Conservation (phyloP, 2,329 filamentous ascomycete species). For the Aspergillus calidoustus region DNA sequence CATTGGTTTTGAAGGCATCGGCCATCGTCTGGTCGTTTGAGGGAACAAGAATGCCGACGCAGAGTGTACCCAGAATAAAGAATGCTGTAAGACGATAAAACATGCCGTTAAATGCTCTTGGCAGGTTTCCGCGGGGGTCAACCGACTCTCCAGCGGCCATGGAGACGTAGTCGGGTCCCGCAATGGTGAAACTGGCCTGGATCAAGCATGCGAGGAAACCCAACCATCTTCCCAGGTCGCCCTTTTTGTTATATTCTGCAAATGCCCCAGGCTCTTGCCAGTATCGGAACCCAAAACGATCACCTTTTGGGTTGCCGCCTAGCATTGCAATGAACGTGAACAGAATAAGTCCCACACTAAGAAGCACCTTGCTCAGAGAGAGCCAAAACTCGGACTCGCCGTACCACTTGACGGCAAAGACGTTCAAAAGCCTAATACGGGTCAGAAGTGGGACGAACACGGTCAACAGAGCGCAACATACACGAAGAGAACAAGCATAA, state of each 20-base stretch:
- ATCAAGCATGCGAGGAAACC: slow-evolving; percentile 79
- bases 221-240: slow-evolving; percentile 70
- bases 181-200: slow-evolving; percentile 69
- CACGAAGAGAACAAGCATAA: slow-evolving; percentile 51
- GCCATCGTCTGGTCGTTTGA: slow-evolving; percentile 68
- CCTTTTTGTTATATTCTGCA: slow-evolving; percentile 65
- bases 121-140: slow-evolving; percentile 71
- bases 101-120: slow-evolving; percentile 75
- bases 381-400: slow-evolving; percentile 78
- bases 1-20: slow-evolving; percentile 61
- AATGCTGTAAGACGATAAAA: slow-evolving; percentile 78
- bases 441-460: not conserved
- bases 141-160: slow-evolving; percentile 71
- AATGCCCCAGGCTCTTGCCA: slow-evolving; percentile 72
- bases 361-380: slow-evolving; percentile 71
- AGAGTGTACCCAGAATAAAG: slow-evolving; percentile 74
- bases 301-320: slow-evolving; percentile 75
- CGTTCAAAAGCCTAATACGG: slow-evolving; percentile 57
- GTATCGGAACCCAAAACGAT: slow-evolving; percentile 74
- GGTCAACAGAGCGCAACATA: slow-evolving; percentile 26
- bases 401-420: slow-evolving; percentile 75
- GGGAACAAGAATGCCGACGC: slow-evolving; percentile 72
- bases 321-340: slow-evolving; percentile 85
- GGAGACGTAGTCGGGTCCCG: slow-evolving; percentile 69
- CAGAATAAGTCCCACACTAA: slow-evolving; percentile 71